Base-by-base conservation (phyloP, 225 moss, liverwort and hornwort genomes). In the Physcomitrellopsis africana region DNA sequence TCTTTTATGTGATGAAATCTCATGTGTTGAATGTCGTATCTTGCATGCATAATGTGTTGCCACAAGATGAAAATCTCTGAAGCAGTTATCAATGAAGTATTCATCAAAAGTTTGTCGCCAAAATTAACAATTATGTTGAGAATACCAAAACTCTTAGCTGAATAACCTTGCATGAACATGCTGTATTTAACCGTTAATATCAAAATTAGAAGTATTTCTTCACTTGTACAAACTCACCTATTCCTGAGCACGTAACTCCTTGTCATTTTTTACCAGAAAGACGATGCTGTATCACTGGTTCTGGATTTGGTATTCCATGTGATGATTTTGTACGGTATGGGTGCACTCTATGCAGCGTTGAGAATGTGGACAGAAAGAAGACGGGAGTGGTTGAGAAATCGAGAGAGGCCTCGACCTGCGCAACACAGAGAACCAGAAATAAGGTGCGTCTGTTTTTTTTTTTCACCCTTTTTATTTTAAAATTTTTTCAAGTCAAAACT, bases 321-420 rank as follows among this genome's bases (percentile, higher is more conserved):
- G 37, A 56, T 73, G 65, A 77, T 52, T 49, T 17, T 53, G 26
- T 49, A 69, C 42, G 32, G 27, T 1, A 11, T 77, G 27, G 47
- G 57, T 65, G 46, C 10, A 27, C 0, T 37, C 49, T 74, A 51
- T 80, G 74, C 77, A 87, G 87, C 87, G 75, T 82, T 87, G 49
- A 87, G 63, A 56, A 59, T 84, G 75, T 87, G 87, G 87, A 82
- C 82, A 23, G 84, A 87, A 65, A 84, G 72, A 65, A 82, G 87
- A 77, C 82, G 82, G 57, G 84, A 87, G 72, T 87, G 87, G 87
- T 79, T 82, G 15, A 80, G 84, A 16, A 60, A 59, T 15, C 74
- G 75, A 69, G 77, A 82, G 75, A 82, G 75, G 74, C 72, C 82
- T 60, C 77, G 65, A 49, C 80, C 82, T 74, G 60, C 54, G 47